Percentiles rank a stretch among this genome's conserved stretches.
phyloP scores from a whole-genome alignment of 2,329 filamentous ascomycete genomes.

The Pseudogymnoascus destructans region DNA sequence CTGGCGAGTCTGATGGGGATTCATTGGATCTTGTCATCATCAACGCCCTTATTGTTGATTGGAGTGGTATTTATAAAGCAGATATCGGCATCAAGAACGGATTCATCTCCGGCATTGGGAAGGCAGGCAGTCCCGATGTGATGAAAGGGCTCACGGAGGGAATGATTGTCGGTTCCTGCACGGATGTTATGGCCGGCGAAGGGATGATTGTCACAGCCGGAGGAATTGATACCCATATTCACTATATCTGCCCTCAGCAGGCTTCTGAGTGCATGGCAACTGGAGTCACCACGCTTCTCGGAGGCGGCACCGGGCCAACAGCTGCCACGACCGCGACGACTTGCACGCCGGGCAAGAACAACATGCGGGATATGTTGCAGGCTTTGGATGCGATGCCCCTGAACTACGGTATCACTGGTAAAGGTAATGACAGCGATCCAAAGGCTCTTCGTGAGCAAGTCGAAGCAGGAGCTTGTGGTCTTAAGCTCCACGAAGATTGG shows the following conservation, averaged over 20 bases:
- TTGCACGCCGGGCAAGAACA: conserved; percentile 74
- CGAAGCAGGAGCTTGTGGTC: conserved; percentile 69
- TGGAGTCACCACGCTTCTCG: conserved; percentile 81
- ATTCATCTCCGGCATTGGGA: conserved; percentile 76
- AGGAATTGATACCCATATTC: conserved; percentile 80
- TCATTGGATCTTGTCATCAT: conserved; percentile 75
- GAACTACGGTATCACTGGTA: conserved; percentile 84
- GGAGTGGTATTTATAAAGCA: conserved; percentile 87
- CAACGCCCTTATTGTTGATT: conserved; percentile 84
- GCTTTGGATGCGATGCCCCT: conserved; percentile 69
- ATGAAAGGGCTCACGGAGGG: conserved; percentile 75
- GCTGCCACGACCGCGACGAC: conserved; percentile 87
- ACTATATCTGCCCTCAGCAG: conserved; percentile 93
- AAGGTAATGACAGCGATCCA: conserved; percentile 73
- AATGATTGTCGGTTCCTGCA: conserved; percentile 76
- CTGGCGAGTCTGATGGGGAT: conserved; percentile 57
- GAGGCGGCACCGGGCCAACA: conserved; percentile 84
- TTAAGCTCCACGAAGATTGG: conserved; percentile 97
- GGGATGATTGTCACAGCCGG: conserved; percentile 84
- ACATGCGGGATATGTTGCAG: conserved; percentile 82
- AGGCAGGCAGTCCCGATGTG: conserved; percentile 92
- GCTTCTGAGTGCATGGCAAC: conserved; percentile 69
- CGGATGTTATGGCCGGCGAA: conserved; percentile 85
- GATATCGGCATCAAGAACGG: conserved; percentile 90
- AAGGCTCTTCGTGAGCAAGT: conserved; percentile 65